Conservation (phyloP, 1,284 basidiomycete species). For the Malassezia arunalokei region DNA sequence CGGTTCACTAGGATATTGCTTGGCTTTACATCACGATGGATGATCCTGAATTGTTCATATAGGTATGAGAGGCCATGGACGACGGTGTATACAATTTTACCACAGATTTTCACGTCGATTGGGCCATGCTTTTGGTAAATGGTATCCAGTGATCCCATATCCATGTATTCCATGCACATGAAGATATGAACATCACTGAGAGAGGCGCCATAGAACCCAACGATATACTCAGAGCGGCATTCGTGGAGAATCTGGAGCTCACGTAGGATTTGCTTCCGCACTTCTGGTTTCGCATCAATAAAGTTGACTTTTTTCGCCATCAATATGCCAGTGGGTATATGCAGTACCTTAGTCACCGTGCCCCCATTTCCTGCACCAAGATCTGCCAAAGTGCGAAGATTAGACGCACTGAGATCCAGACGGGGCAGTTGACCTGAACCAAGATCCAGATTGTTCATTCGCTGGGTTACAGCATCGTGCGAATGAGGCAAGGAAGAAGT, state of each 20-base stretch:
- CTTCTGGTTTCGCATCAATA: constrained; percentile 89
- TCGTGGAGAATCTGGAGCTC: constrained; percentile 98
- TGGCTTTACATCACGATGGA: constrained; percentile 98
- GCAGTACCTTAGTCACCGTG: constrained; percentile 69
- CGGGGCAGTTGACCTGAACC: constrained; percentile 36
- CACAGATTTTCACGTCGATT: constrained; percentile 76
- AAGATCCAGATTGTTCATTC: constrained; percentile 19
- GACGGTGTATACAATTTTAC: constrained; percentile 80
- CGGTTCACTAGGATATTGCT: constrained; percentile 94
- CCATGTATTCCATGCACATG: constrained; percentile 97
- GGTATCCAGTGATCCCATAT: constrained; percentile 61
- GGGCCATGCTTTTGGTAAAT: constrained; percentile 89
- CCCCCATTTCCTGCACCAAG: constrained; percentile 95
- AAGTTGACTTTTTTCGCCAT: constrained; percentile 58
- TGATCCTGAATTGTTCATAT: constrained; percentile 98
- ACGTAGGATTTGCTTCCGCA: constrained; percentile 94
- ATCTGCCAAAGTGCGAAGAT: constrained; percentile 61
- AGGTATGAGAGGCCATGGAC: constrained; percentile 86
- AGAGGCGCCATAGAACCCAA: constrained; percentile 93
- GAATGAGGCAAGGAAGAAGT: neutral
- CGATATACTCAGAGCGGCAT: constrained; percentile 82
- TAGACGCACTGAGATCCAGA: constrained; percentile 47
- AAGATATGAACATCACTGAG: constrained; percentile 92
- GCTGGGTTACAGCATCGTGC: constrained; percentile 16
- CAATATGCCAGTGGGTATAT: constrained; percentile 34